Evolutionary conservation across 2,329 filamentous ascomycete species (phyloP), one percentile per base, ranked within the genome.

Genomic region (Fonsecaea nubica): DNA sequence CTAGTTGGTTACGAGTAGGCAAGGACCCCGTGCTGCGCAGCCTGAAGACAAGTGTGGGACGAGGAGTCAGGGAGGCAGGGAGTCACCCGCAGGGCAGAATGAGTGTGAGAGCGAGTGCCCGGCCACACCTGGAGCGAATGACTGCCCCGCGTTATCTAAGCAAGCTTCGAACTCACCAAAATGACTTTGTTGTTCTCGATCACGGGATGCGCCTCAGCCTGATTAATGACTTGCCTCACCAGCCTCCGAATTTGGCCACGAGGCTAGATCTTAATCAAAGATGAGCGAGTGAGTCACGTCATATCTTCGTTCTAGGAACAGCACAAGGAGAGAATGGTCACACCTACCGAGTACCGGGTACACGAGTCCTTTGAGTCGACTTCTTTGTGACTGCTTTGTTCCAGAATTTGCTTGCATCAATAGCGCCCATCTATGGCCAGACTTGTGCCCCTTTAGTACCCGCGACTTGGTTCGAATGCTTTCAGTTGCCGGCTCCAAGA

Each of bases 121-220:
- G 58, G 58, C 58, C 58, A 52, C 58, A 61, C 57, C 9, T 35
- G 9, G 32, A 30, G 54, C 56, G 32, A 36, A 38, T n/a, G 9
- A 32, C 10, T 53, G 33, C 55, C 55, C 32, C 40, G 54, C 48
- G 55, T 59, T 56, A 59, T 63, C 53, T 52, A 1, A 30, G 21
- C 32, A 13, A 5, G 30, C 48, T 25, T 25, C 45, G 21, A 50
- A 25, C 7, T 3, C 25, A 25, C 25, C 25, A 25, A 25, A 25
- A 25, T 50, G 45, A 50, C 45, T 50, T 50, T 36, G n/a, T 32
- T 32, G n/a, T 21, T 25, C 30, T 32, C 21, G 38, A 48, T 65
- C 63, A 65, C 53, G 58, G 58, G 58, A 65, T 9, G 57, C 6
- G 53, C 30, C 48, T 52, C 42, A 57, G 42, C 30, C 36, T 63